phyloP scores from a whole-genome alignment of 176 grass and related monocot species.

The Poa annua region DNA sequence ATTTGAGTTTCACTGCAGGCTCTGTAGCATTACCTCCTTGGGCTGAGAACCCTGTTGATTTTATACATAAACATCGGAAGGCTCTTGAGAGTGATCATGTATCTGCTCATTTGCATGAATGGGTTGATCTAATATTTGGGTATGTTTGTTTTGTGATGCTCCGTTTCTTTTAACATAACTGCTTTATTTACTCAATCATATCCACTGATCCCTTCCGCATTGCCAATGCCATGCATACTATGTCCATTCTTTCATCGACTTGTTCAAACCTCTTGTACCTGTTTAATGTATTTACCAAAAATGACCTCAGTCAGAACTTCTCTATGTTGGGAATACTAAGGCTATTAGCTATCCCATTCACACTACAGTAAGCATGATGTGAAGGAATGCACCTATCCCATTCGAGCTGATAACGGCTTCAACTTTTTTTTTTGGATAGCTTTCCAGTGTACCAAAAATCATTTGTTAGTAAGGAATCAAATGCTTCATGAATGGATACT shows the following conservation, averaged over 20 bases:
- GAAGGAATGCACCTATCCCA: neutral
- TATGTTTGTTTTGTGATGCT: constrained; percentile 49
- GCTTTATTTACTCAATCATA: constrained; percentile 30
- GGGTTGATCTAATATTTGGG: constrained; percentile 99
- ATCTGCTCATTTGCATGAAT: constrained; percentile 85
- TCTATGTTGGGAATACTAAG: constrained; percentile 19
- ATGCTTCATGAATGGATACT: neutral
- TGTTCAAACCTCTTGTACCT: constrained; percentile 2
- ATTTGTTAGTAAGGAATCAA: neutral
- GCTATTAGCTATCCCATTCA: constrained; percentile 14
- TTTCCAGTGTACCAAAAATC: neutral
- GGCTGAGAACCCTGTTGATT: constrained; percentile 91
- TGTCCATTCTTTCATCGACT: constrained; percentile 31
- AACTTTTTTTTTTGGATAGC: neutral
- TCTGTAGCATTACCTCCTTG: constrained; percentile 87
- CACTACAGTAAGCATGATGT: constrained; percentile 27
- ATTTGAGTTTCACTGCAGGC: constrained; percentile 55
- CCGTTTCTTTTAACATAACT: constrained; percentile 11
- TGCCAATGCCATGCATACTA: constrained; percentile 23
- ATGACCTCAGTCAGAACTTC: constrained; percentile 8
- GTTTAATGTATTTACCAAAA: neutral
- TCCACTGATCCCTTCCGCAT: constrained; percentile 1
- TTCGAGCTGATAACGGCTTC: neutral
- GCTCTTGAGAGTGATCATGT: constrained; percentile 97
- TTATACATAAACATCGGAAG: constrained; percentile 87